Percentiles rank a stretch among this genome's conserved stretches.
phyloP scores from a whole-genome alignment of 768 basidiomycete genomes.

The Kwoniella sp. region DNA sequence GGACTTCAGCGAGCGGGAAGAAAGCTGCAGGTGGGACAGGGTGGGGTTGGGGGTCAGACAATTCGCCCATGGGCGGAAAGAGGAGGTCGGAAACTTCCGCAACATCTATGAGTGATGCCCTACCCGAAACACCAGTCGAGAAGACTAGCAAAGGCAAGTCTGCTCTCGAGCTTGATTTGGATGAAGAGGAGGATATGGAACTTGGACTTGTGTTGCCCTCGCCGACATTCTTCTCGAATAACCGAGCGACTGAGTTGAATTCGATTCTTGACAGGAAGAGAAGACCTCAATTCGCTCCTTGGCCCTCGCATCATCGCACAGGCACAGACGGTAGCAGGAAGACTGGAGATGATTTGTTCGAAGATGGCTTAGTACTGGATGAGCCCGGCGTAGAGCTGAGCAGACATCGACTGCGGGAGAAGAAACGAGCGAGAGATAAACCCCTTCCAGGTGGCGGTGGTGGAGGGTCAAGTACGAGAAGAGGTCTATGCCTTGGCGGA shows the following conservation, averaged over 20 bases:
- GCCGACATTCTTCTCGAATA: slow-evolving; percentile 41
- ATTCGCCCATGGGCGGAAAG: slow-evolving; percentile 22
- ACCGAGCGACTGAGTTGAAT: slow-evolving; percentile 47
- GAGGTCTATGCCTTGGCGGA: not conserved
- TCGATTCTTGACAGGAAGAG: slow-evolving; percentile 50
- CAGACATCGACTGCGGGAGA: slow-evolving; percentile 30
- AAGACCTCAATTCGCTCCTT: slow-evolving; percentile 36
- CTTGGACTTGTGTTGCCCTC: slow-evolving; percentile 45
- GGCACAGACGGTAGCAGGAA: slow-evolving; percentile 15
- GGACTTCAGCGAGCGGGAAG: slow-evolving; percentile 23
- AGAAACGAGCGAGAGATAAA: slow-evolving; percentile 23
- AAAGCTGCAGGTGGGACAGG: slow-evolving; percentile 8
- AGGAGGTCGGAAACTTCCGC: slow-evolving; percentile 41
- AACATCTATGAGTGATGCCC: slow-evolving; percentile 33
- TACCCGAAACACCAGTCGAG: slow-evolving; percentile 16
- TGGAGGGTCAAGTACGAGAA: not conserved
- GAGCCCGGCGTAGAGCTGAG: slow-evolving; percentile 46
- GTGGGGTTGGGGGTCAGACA: slow-evolving; percentile 35
- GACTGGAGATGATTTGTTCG: slow-evolving; percentile 45
- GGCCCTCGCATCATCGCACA: slow-evolving; percentile 1
- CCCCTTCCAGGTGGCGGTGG: not conserved
- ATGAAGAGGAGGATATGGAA: slow-evolving; percentile 51
- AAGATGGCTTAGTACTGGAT: slow-evolving; percentile 52
- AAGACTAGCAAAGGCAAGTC: not conserved
- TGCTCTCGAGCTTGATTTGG: slow-evolving; percentile 13